Evolutionary conservation across 2,329 filamentous ascomycete genomes (phyloP), one percentile per base, ranked within the genome.

Genomic region (Akanthomyces muscarius): DNA sequence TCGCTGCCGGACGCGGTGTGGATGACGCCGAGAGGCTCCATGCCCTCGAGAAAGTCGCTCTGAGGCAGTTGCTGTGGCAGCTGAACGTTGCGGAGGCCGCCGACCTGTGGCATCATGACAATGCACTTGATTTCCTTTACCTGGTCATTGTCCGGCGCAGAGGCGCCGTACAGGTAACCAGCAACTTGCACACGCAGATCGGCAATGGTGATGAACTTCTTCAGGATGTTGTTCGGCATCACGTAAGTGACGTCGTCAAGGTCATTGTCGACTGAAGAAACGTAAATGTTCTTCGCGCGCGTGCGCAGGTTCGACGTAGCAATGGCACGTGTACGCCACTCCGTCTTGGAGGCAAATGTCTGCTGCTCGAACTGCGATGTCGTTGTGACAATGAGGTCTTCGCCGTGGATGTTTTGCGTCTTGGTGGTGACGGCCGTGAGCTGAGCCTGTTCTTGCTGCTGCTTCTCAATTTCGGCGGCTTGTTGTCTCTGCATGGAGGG

Each of bases 181-280:
- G 94, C 93, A 56, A 99, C 93, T 77, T 99, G 95, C 16, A 98
- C 93, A 54, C 96, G 90, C 62, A 99, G 85, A 79, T 99, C 95
- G 53, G 95, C 90, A 72, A 99, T 96, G 28, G 91, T 95, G 78
- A 99, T 98, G 82, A 99, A 99, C 67, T 92, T 91, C 83, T 97
- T 97, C 71, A 99, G 84, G 55, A 99, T 89, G 75, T 99, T 99
- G 85, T 98, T 99, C 0, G 95, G 95, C 91, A 99, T 97, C 71
- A 99, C 91, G 71, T 98, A 99, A 0, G 94, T 99, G 72, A 91
- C 89, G 71, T 93, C 91, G 65, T 97, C 92, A 67, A 95, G 86
- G 61, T 92, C 90, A 68, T 94, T 90, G 73, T 98, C 95, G 61
- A 97, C 92, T 0, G 93, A 95, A 8, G 95, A 97, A 69, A 99